Evolutionary conservation across 2,329 filamentous ascomycete species (phyloP).

Genomic region (Sporothrix curviconia): DNA sequence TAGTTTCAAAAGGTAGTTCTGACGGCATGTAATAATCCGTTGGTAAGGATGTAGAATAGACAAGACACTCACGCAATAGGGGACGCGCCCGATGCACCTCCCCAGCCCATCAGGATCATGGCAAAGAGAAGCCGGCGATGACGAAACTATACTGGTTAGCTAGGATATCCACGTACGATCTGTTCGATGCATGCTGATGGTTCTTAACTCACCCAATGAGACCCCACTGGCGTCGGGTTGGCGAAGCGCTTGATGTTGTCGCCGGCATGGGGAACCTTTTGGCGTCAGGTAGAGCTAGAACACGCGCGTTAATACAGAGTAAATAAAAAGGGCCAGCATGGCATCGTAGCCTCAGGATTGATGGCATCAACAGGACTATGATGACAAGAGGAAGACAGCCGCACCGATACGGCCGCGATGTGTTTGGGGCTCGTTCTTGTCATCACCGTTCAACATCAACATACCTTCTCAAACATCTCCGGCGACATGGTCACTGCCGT

Average conservation of each 20-base stretch:
- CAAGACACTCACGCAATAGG: slow-evolving; percentile 7
- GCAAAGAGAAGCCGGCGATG: slow-evolving; percentile 11
- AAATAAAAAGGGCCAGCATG: no score
- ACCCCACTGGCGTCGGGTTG: slow-evolving; percentile 11
- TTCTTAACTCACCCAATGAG: slow-evolving; percentile 10
- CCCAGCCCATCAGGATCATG: slow-evolving; percentile 14
- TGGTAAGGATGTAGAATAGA: neutral
- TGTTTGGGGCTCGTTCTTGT: no score
- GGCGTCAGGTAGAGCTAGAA: slow-evolving; percentile 10
- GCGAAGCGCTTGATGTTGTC: slow-evolving; percentile 11
- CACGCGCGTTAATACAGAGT: neutral
- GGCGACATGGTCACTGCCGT: slow-evolving; percentile 14
- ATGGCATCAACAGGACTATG: neutral
- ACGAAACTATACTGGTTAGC: slow-evolving; percentile 5
- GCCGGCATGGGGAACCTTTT: slow-evolving; percentile 7
- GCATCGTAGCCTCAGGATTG: no score
- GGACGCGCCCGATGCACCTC: slow-evolving; percentile 8
- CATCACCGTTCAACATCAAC: neutral
- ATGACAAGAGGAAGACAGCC: no score
- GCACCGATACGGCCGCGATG: no score
- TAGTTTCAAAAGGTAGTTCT: no score
- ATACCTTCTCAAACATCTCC: slow-evolving; percentile 12
- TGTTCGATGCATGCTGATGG: neutral
- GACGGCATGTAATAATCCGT: neutral
- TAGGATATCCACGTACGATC: no score